Evolutionary conservation across 441 rosid species (phyloP).

Genomic region (Populus hybrid): DNA sequence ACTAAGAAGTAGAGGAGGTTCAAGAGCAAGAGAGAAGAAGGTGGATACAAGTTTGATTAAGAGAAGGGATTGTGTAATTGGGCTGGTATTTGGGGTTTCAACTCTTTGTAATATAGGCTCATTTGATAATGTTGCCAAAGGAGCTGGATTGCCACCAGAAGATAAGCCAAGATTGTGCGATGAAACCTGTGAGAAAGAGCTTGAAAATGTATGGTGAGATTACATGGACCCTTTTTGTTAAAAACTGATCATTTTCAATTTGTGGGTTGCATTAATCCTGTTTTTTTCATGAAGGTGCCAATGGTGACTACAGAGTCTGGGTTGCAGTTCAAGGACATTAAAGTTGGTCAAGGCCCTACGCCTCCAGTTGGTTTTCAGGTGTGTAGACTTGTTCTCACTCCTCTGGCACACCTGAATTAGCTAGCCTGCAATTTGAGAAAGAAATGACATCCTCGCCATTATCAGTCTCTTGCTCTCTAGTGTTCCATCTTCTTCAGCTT

Average conservation of each 20-base stretch:
- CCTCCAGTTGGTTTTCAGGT: slow-evolving; percentile 96
- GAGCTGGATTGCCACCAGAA: slow-evolving; percentile 86
- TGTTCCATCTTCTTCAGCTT: neutral
- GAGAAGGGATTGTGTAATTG: slow-evolving; percentile 54
- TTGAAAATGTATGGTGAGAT: slow-evolving; percentile 99
- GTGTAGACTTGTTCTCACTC: neutral
- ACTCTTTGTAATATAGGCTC: slow-evolving; percentile 30
- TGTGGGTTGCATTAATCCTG: neutral
- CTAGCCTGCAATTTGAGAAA: neutral
- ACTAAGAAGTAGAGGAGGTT: slow-evolving; percentile 8
- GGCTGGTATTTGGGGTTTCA: slow-evolving; percentile 53
- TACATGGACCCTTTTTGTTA: slow-evolving; percentile 26
- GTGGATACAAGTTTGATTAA: slow-evolving; percentile 24
- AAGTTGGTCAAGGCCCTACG: slow-evolving; percentile 77
- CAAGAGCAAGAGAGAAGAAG: slow-evolving; percentile 13
- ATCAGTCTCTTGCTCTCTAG: neutral
- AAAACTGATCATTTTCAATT: neutral
- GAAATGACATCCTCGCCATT: neutral
- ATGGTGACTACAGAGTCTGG: slow-evolving; percentile 91
- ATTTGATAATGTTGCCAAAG: slow-evolving; percentile 27
- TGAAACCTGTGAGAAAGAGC: slow-evolving; percentile 76
- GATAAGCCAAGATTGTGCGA: slow-evolving; percentile 81
- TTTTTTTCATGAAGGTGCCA: slow-evolving; percentile 53
- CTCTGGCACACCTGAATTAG: neutral
- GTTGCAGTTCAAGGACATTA: slow-evolving; percentile 85